Evolutionary conservation across 2,329 filamentous ascomycete genomes (phyloP).

Genomic region (Penicillium sp.): DNA sequence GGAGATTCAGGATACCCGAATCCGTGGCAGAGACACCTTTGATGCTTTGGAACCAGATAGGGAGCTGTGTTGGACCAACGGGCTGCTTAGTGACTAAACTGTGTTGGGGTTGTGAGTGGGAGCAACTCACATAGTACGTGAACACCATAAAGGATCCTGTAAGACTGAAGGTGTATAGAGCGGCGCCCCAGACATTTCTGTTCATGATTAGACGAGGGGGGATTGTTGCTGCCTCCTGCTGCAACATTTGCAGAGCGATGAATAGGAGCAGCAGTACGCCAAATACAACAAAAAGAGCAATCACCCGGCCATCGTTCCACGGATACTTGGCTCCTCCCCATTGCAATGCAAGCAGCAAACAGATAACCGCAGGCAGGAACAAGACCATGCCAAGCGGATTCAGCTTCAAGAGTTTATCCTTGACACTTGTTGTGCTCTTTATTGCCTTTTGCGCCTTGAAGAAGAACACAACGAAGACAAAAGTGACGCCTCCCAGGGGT

Average conservation of each 20-base stretch:
- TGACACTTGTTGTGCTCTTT: neutral
- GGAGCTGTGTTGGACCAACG: neutral
- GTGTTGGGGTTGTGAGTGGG: neutral
- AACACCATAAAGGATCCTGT: constrained; percentile 4
- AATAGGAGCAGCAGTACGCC: constrained; percentile 14
- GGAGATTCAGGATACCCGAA: constrained; percentile 13
- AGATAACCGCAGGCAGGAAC: constrained; percentile 11
- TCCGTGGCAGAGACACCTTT: constrained; percentile 7
- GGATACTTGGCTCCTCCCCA: constrained; percentile 18
- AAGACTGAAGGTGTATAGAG: neutral
- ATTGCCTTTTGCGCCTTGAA: neutral
- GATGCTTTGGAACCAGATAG: constrained; percentile 20
- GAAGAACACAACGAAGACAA: neutral
- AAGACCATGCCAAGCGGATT: neutral
- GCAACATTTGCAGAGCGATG: neutral
- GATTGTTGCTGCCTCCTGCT: constrained; percentile 2
- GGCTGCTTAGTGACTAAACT: neutral
- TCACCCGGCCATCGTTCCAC: constrained; percentile 12
- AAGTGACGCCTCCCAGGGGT: constrained; percentile 8
- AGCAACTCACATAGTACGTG: constrained; percentile 10
- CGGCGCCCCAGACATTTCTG: constrained; percentile 6
- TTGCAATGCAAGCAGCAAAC: constrained; percentile 19
- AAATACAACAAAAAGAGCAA: constrained; percentile 10
- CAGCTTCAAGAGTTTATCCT: neutral
- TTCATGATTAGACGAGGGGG: constrained; percentile 7